phyloP scores from a whole-genome alignment of 1,284 basidiomycete genomes.

The Malassezia brasiliensis region DNA sequence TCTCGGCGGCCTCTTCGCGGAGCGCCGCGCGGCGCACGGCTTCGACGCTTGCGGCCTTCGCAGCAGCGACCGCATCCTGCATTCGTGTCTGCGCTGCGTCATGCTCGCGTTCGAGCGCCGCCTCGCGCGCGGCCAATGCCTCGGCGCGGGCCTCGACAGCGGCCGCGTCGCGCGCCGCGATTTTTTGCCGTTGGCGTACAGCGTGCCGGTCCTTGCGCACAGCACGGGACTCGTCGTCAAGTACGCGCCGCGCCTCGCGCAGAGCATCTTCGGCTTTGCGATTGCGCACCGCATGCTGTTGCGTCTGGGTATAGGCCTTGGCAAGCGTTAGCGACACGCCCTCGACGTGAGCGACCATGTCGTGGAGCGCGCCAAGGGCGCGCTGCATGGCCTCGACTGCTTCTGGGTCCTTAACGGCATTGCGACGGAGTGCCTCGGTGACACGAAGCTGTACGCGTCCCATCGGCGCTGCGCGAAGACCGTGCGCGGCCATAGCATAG shows the following conservation, averaged over 20 bases:
- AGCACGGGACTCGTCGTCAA: background rate
- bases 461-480: constrained; percentile 1
- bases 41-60: constrained; percentile 7
- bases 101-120: background rate
- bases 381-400: background rate
- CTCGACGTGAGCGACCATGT: background rate
- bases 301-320: background rate
- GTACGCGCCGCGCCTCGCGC: background rate
- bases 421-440: background rate
- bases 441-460: background rate
- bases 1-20: background rate
- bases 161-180: background rate
- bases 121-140: background rate
- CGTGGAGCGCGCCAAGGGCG: background rate
- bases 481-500: constrained; percentile 17
- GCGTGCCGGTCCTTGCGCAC: constrained; percentile 1
- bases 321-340: background rate
- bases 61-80: background rate
- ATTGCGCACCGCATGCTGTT: background rate
- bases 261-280: background rate
- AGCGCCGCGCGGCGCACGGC: constrained; percentile 14
- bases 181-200: constrained; percentile 10
- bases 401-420: background rate
- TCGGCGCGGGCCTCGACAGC: constrained; percentile 1
- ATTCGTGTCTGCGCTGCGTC: background rate